A percentile compares a stretch with the other conserved stretches of the same genome.
Evolutionary conservation across 768 basidiomycete species (phyloP).

Genomic region (Epithele typhae): DNA sequence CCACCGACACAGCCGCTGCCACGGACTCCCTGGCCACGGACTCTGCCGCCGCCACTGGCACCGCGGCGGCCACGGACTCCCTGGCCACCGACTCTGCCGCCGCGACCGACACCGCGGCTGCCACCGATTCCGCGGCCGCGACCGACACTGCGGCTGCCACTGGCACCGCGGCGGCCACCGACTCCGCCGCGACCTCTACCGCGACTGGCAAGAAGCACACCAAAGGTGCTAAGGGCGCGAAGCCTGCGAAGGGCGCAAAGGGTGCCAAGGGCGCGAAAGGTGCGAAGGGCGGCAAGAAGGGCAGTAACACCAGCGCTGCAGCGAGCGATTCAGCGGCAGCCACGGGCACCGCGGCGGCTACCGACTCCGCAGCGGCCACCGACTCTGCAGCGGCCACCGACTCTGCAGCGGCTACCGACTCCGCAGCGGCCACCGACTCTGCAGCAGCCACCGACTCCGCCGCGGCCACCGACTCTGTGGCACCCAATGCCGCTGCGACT

Average conservation of each 20-base stretch:
- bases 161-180: slow-evolving; percentile 1
- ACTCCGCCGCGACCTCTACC: neutral
- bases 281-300: neutral
- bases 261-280: too few relatives aligned
- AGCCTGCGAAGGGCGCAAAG: too few relatives aligned
- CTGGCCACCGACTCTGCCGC: neutral
- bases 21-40: slow-evolving; percentile 2
- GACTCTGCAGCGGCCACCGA: slow-evolving; percentile 2
- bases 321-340: neutral
- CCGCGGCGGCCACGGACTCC: slow-evolving; percentile 6
- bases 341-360: slow-evolving; percentile 4
- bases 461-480: neutral
- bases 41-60: neutral
- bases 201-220: too few relatives aligned
- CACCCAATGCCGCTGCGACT: neutral
- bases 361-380: slow-evolving; percentile 1
- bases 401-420: neutral
- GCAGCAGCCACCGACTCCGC: neutral
- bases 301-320: neutral
- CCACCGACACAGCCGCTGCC: neutral
- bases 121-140: neutral
- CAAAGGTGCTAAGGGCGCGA: too few relatives aligned
- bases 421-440: slow-evolving; percentile 2
- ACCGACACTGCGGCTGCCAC: slow-evolving; percentile 1
- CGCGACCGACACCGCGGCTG: slow-evolving; percentile 5